Base-by-base conservation (phyloP, 257 asterid genomes). In the Cynanchum wilfordii region DNA sequence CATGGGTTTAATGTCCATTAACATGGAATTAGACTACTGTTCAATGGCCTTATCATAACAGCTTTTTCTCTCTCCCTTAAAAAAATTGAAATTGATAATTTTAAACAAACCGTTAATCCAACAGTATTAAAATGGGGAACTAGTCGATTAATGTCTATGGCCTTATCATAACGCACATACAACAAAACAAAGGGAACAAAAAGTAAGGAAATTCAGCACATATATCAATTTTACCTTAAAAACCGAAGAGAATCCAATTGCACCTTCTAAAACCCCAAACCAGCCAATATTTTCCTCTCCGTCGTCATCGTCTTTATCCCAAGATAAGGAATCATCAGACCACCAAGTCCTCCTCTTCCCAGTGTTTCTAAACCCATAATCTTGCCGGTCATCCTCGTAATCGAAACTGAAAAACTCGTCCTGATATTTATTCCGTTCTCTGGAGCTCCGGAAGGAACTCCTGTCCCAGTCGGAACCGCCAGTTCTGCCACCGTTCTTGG, bases 301-400 rank as follows among this genome's bases (percentile, higher is more conserved):
- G 13, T 79, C 85, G 51, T 71, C 79, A 30, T 78, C 78, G 15
- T 68, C 78, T 17, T 66, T 73, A 54, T 51, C 78, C 76, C 80
- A 54, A 6, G 68, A 66, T 13, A 66, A 63, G 38, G 65, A 38
- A 75, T 89, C 95, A 78, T 86, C 90, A 33, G 89, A 86, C 97
- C 91, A 91, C 97, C 97, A 89, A 76, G 24, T 71, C 83, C 95
- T 82, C 88, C 72, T 80, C 81, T 78, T 88, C 80, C 78, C 72
- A 40, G 83, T 24, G 57, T 66, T 84, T 55, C 86, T 81, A 73
- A 82, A 87, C 65, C 87, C 85, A 52, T 75, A 83, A 27, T 79
- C 91, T 22, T 51, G 47, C 10, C 11, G 88, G 9, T 84, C 89
- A 10, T 83, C 87, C 49, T 80, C 86, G 66, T 62, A 49, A 24